Conservation (phyloP, 208 protist species). For the Leishmania braziliensis region DNA sequence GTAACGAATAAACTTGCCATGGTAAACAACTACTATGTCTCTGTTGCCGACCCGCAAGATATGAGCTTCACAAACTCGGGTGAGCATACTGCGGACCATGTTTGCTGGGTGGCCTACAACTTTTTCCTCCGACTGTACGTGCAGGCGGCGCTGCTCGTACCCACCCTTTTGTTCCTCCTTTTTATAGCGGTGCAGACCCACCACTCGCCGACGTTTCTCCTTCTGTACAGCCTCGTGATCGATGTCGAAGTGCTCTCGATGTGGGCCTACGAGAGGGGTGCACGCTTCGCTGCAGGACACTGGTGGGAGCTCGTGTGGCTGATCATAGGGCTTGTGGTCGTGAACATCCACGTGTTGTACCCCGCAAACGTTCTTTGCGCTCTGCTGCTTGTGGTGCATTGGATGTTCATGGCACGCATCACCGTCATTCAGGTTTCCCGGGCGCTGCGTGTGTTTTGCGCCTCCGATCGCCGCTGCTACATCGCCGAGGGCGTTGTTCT, state of each 20-base stretch:
- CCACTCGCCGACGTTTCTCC: constrained; percentile 26
- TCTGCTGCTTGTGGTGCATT: constrained; percentile 36
- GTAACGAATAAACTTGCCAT: constrained; percentile 34
- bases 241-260: constrained; percentile 25
- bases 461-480: constrained; percentile 77
- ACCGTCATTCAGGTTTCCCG: constrained; percentile 38
- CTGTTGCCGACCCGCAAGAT: constrained; percentile 52
- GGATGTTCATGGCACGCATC: constrained; percentile 37
- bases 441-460: constrained; percentile 51
- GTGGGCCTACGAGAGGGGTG: constrained; percentile 33
- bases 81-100: constrained; percentile 5
- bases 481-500: constrained; percentile 91
- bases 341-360: constrained; percentile 6
- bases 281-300: constrained; percentile 16
- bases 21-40: constrained; percentile 63
- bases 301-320: constrained; percentile 30
- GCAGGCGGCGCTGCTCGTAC: constrained; percentile 34
- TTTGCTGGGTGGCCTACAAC: constrained; percentile 15
- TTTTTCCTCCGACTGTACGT: constrained; percentile 37
- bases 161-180: constrained; percentile 44
- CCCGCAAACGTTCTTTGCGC: constrained; percentile 18
- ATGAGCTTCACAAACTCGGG: constrained; percentile 25
- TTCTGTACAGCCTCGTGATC: constrained; percentile 30
- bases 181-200: constrained; percentile 25
- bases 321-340: constrained; percentile 4